Evolutionary conservation across 2,329 filamentous ascomycete genomes (phyloP).

Genomic region (Davidsoniella neocaledoniae): DNA sequence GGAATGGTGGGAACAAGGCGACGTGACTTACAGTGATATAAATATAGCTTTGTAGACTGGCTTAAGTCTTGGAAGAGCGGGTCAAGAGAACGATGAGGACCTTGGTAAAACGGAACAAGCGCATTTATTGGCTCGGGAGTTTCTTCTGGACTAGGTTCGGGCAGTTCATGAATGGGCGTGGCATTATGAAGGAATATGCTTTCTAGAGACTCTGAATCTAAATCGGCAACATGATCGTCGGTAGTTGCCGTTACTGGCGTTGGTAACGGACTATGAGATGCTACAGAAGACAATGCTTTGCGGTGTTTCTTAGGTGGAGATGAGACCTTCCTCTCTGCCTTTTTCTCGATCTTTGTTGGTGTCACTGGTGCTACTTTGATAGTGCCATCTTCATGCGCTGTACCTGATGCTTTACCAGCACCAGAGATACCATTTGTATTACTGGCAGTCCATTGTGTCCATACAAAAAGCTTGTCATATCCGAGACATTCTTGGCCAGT

Average conservation of each 20-base stretch:
- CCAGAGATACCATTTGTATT: neutral
- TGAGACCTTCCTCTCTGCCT: neutral
- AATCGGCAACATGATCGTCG: too few species aligned
- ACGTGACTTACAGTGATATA: constrained; percentile 30
- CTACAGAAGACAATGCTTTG: too few species aligned
- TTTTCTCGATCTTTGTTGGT: neutral
- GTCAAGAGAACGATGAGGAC: constrained; percentile 20
- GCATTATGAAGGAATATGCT: too few species aligned
- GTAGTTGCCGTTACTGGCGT: neutral
- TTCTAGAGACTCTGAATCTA: too few species aligned
- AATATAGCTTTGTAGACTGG: constrained; percentile 27
- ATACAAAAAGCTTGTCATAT: constrained; percentile 43
- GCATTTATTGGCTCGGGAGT: neutral
- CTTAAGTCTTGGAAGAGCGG: constrained; percentile 38
- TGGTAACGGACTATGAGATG: neutral
- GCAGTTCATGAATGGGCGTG: neutral
- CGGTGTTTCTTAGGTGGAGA: too few species aligned
- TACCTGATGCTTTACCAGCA: too few species aligned
- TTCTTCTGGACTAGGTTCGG: neutral
- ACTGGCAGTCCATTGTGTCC: constrained; percentile 26
- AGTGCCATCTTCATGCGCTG: too few species aligned
- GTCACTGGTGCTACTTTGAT: too few species aligned
- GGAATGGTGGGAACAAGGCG: neutral
- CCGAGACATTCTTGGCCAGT: constrained; percentile 42
- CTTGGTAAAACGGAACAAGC: neutral